Evolutionary conservation across 2,329 filamentous ascomycete species (phyloP).

Genomic region (Fusarium setosum): DNA sequence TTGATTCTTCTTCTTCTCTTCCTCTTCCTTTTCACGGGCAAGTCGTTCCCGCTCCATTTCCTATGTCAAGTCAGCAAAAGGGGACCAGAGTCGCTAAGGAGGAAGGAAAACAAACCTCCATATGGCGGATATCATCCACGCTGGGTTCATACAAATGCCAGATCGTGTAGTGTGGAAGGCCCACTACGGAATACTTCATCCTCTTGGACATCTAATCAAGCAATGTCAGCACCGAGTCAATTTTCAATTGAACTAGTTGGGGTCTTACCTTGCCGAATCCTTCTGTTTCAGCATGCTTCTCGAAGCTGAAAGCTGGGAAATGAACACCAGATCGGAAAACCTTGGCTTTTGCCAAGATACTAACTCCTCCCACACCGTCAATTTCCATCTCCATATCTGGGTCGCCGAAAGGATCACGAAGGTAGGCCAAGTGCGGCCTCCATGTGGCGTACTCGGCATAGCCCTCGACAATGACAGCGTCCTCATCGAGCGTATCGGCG

Average conservation of each 20-base stretch:
- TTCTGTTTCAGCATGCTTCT: slow-evolving; percentile 98
- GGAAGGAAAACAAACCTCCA: slow-evolving; percentile 72
- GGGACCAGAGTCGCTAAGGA: neutral
- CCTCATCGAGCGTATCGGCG: slow-evolving; percentile 94
- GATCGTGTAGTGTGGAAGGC: slow-evolving; percentile 96
- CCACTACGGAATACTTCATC: slow-evolving; percentile 96
- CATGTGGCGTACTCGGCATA: slow-evolving; percentile 99
- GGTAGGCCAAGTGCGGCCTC: slow-evolving; percentile 95
- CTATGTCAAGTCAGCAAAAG: slow-evolving; percentile 52
- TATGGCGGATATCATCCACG: slow-evolving; percentile 95
- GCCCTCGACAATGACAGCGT: slow-evolving; percentile 98
- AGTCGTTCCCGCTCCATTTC: slow-evolving; percentile 94
- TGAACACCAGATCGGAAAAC: slow-evolving; percentile 96
- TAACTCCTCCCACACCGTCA: slow-evolving; percentile 96
- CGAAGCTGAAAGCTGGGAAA: slow-evolving; percentile 98
- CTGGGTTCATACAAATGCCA: slow-evolving; percentile 99
- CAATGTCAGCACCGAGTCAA: slow-evolving; percentile 16
- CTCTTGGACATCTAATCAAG: slow-evolving; percentile 88
- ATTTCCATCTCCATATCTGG: slow-evolving; percentile 99
- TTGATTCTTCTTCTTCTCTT: slow-evolving; percentile 79
- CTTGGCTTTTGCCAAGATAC: slow-evolving; percentile 94
- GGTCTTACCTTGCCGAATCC: slow-evolving; percentile 91
- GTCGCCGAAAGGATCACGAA: slow-evolving; percentile 96
- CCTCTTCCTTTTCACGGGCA: slow-evolving; percentile 77
- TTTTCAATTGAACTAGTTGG: too few species aligned